phyloP scores from a whole-genome alignment of 495 filamentous ascomycete genomes.

The Aspergillus baeticus region DNA sequence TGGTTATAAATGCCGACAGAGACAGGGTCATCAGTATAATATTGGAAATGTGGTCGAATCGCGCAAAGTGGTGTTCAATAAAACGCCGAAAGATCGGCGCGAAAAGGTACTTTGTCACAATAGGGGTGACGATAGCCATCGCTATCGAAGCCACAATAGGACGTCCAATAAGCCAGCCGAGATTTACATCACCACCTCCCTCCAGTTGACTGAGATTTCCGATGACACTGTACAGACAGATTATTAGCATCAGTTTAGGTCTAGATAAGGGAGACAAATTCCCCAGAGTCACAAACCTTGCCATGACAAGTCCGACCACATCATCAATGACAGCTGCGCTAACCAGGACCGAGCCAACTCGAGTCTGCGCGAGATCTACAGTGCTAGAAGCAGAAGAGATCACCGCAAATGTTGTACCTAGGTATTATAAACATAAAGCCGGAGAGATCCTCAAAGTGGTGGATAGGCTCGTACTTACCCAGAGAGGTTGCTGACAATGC shows the following conservation, averaged over 20 bases:
- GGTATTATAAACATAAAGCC: too few relatives aligned
- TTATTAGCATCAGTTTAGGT: too few relatives aligned
- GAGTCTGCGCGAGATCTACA: slow-evolving; percentile 29
- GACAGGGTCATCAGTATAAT: slow-evolving; percentile 39
- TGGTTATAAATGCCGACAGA: slow-evolving; percentile 51
- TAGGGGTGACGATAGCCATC: slow-evolving; percentile 48
- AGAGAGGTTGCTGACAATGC: slow-evolving; percentile 35
- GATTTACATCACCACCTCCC: too few relatives aligned
- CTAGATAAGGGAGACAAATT: too few relatives aligned
- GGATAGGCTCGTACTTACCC: slow-evolving; percentile 14
- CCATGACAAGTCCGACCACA: slow-evolving; percentile 74
- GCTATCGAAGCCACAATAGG: slow-evolving; percentile 56
- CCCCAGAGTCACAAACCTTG: slow-evolving; percentile 41
- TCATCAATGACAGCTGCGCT: slow-evolving; percentile 80
- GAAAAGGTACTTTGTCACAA: slow-evolving; percentile 47
- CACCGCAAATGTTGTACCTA: slow-evolving; percentile 36
- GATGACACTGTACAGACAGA: slow-evolving; percentile 17
- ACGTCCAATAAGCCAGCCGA: slow-evolving; percentile 46
- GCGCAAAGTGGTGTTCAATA: slow-evolving; percentile 33
- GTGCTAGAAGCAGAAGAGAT: slow-evolving; percentile 27
- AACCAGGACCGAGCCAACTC: slow-evolving; percentile 33
- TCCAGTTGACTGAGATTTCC: too few relatives aligned
- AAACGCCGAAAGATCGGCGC: slow-evolving; percentile 39
- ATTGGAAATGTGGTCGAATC: slow-evolving; percentile 30
- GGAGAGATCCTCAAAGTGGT: too few relatives aligned